Evolutionary conservation across 1,139 yeast species (phyloP).

Genomic region (Diutina rugosa): DNA sequence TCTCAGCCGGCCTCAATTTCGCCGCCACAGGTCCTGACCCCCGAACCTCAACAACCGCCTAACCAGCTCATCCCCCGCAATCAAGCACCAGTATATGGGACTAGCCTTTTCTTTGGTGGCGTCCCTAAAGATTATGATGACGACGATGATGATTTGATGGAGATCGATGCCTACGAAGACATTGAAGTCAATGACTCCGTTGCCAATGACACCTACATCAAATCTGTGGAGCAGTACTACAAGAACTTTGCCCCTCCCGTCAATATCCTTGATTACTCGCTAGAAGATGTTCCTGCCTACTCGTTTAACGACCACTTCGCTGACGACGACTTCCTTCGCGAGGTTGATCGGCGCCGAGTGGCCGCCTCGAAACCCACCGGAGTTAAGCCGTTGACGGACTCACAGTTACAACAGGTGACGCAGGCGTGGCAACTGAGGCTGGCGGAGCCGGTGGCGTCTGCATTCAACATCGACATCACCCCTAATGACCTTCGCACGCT

Average conservation of each 20-base stretch:
- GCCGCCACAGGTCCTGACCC: neutral
- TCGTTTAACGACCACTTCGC: neutral
- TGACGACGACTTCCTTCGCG: neutral
- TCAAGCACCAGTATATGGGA: neutral
- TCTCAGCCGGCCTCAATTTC: neutral
- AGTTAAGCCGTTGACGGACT: neutral
- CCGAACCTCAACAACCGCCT: neutral
- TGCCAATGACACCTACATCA: neutral
- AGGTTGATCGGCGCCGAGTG: neutral
- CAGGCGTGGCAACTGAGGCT: neutral
- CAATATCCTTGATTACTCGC: neutral
- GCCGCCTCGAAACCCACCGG: neutral
- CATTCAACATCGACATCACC: slow-evolving; percentile 42
- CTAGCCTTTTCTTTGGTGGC: neutral
- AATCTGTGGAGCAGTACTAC: neutral
- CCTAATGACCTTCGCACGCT: slow-evolving; percentile 62
- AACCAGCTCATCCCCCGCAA: neutral
- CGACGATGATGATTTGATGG: neutral
- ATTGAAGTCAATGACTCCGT: neutral
- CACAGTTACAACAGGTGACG: neutral
- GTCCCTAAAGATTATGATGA: neutral
- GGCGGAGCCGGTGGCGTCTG: slow-evolving; percentile 3
- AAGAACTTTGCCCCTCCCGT: neutral
- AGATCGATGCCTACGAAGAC: neutral
- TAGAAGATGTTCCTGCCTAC: neutral